Conservation (phyloP, 768 basidiomycete species). For the Pulveroboletus ravenelii region DNA sequence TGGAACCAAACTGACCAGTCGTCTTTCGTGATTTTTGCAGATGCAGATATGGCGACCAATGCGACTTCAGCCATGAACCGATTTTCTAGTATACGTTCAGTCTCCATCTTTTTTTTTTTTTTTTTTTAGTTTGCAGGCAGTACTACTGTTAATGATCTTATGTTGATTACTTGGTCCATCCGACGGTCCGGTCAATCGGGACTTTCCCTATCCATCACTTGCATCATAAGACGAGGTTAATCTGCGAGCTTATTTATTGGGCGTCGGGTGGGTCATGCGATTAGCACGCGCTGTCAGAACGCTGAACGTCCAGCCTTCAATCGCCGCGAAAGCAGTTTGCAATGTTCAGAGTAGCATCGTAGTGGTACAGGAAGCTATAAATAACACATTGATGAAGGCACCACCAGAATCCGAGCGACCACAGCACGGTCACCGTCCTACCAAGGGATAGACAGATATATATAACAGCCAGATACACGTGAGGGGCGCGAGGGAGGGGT, state of each 20-base stretch:
- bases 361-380: constrained; percentile 36
- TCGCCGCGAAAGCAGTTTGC: constrained; percentile 11
- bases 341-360: constrained; percentile 21
- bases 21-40: constrained; percentile 48
- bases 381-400: constrained; percentile 29
- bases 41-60: constrained; percentile 86
- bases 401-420: constrained; percentile 25
- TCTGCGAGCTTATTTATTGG: constrained; percentile 13
- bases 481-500: no score
- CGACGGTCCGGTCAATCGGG: no score
- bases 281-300: background rate
- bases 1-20: constrained; percentile 33
- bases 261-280: background rate
- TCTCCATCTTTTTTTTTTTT: background rate
- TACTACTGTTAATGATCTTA: constrained; percentile 12
- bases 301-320: background rate
- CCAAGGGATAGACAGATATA: constrained; percentile 28
- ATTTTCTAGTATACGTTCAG: constrained; percentile 23
- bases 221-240: constrained; percentile 9
- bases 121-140: constrained; percentile 7
- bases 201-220: no score
- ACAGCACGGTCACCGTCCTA: constrained; percentile 20
- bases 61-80: constrained; percentile 74
- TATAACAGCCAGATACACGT: constrained; percentile 21
- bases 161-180: constrained; percentile 5